Conservation (phyloP, 2,329 filamentous ascomycete species). For the Teratosphaeria gauchensis region DNA sequence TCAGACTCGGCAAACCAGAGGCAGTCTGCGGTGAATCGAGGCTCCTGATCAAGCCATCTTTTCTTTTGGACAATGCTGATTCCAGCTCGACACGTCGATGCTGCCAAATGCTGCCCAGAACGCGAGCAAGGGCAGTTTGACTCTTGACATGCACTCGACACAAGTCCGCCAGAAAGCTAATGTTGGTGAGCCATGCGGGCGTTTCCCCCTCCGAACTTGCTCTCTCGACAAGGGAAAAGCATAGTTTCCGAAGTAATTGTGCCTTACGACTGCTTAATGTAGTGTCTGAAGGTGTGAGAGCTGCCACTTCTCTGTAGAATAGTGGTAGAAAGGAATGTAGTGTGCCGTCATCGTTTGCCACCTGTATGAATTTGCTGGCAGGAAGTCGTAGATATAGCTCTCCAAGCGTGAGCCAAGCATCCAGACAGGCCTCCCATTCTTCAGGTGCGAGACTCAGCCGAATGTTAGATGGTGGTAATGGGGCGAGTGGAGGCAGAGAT, state of each 20-base stretch:
- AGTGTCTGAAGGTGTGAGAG: conserved; percentile 8
- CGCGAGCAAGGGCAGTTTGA: conserved; percentile 43
- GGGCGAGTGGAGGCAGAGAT: conserved; percentile 60
- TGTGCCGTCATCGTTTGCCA: conserved; percentile 48
- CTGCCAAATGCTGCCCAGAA: conserved; percentile 45
- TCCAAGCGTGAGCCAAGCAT: conserved; percentile 63
- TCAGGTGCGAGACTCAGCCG: conserved; percentile 54
- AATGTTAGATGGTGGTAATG: conserved; percentile 62
- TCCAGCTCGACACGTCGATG: conserved; percentile 43
- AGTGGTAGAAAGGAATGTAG: conserved; percentile 55
- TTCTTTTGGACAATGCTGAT: conserved; percentile 48
- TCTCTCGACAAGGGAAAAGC: conserved; percentile 49
- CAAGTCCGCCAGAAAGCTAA: conserved; percentile 54
- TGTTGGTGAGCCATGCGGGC: conserved; percentile 38
- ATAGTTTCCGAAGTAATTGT: conserved; percentile 48
- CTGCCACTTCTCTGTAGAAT: conserved; percentile 50
- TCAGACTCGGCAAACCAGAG: conserved; percentile 39
- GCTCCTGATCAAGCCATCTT: conserved; percentile 51
- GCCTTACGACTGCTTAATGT: conserved; percentile 29
- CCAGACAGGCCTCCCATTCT: conserved; percentile 70
- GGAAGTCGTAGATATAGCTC: conserved; percentile 54
- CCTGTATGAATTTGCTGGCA: conserved; percentile 44
- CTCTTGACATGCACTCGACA: conserved; percentile 54
- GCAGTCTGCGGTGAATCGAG: conserved; percentile 55
- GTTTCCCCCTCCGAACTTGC: conserved; percentile 24